Base-by-base conservation (phyloP, 202 grass and related monocot species). In the Miscanthus sacchariflorus region DNA sequence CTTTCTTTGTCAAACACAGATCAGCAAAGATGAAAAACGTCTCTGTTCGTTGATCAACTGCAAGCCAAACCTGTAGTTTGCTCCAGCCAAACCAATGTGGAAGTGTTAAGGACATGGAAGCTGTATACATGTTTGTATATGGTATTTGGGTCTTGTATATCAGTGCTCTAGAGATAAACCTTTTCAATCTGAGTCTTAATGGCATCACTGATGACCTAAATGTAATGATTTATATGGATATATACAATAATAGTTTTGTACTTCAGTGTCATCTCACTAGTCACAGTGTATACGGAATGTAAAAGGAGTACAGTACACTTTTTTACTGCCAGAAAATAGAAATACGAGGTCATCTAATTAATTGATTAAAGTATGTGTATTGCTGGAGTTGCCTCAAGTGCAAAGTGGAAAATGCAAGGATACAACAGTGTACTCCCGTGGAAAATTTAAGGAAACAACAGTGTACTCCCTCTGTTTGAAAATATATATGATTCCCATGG, bases 1-100 rank as follows among this genome's bases (percentile, higher is more conserved):
- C 94, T 76, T 93, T 99, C 33, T 99, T 99, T 81, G 93, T 92
- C 45, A 95, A 90, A 77, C 89, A 91, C 91, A 93, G 79, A 88
- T 80, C 93, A 15, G 86, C 39, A 74, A 97, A 95, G 80, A 74
- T 91, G 69, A 99, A 95, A 76, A 97, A 95, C 54, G 88, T 92
- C 50, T 87, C 88, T 14, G 88, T 93, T 33, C 84, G 83, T 44
- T 99, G 85, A 93, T 96, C 63, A 76, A 74, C 44, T 39, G 18
- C 77, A 64, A 64, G 59, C n/a, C 59, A 58, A 78, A 43, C 50
- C 50, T 88, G 24, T 52, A 78, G 42, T 91, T 81, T 82, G 14
- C 28, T 72, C 30, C 35, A 46, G 54, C 64, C n/a, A 68, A 67
- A 24, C 63, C 85, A 78, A 46, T 27, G 28, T 72, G 43, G 73